Percentiles rank a stretch among this genome's conserved stretches.
Evolutionary conservation across 169 alveolate genomes (phyloP).

Genomic region (Plasmodium vinckei): DNA sequence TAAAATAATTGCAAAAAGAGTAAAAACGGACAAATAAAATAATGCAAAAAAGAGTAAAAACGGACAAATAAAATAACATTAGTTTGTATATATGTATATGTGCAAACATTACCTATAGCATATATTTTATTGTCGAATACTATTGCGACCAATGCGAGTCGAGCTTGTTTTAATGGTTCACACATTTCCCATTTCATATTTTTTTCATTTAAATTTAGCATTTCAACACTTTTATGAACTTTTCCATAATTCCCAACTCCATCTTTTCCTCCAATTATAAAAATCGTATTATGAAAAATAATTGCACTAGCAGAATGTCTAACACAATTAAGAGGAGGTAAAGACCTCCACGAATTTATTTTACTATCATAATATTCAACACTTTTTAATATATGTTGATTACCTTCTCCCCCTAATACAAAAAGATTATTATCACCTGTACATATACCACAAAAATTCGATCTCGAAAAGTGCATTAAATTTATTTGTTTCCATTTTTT

Average conservation of each 20-base stretch:
- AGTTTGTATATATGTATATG: neutral
- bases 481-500: slow-evolving; percentile 75
- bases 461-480: slow-evolving; percentile 70
- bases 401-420: slow-evolving; percentile 75
- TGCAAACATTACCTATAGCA: slow-evolving; percentile 49
- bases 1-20: neutral
- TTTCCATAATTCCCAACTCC: slow-evolving; percentile 72
- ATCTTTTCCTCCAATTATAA: slow-evolving; percentile 73
- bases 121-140: slow-evolving; percentile 55
- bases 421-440: slow-evolving; percentile 60
- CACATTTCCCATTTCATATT: slow-evolving; percentile 68
- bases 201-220: slow-evolving; percentile 73
- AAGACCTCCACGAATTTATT: slow-evolving; percentile 65
- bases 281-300: slow-evolving; percentile 41
- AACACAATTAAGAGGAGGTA: slow-evolving; percentile 72
- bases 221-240: slow-evolving; percentile 72
- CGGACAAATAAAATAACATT: neutral
- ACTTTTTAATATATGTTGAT: slow-evolving; percentile 64
- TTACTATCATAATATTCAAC: slow-evolving; percentile 71
- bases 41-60: neutral
- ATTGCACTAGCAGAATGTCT: slow-evolving; percentile 75
- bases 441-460: slow-evolving; percentile 75
- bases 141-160: slow-evolving; percentile 47
- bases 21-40: neutral
- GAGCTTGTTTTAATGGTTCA: slow-evolving; percentile 65